phyloP scores from a whole-genome alignment of 2,329 filamentous ascomycete species.

The Sclerotinia borealis region DNA sequence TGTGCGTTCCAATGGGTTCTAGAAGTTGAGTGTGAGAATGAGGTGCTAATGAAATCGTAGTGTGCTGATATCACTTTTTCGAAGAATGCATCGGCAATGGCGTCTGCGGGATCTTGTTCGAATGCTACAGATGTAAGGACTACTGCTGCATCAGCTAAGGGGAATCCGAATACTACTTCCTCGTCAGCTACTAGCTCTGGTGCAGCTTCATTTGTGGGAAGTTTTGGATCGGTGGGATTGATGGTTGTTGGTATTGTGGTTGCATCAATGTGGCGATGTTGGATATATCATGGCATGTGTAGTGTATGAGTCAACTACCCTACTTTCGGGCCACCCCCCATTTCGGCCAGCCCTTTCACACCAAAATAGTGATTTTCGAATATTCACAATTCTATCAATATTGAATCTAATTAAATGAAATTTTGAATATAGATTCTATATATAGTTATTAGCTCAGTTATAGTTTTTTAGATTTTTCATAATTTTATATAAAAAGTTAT shows the following conservation, averaged over 20 bases:
- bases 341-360: no score
- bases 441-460: no score
- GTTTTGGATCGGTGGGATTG: neutral
- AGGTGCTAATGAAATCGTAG: neutral
- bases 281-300: neutral
- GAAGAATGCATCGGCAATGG: slow-evolving; percentile 40
- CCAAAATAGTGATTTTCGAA: no score
- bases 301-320: no score
- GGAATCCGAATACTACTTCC: slow-evolving; percentile 14
- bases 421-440: no score
- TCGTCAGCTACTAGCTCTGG: neutral
- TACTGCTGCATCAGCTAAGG: slow-evolving; percentile 16
- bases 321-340: no score
- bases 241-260: neutral
- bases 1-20: slow-evolving; percentile 11
- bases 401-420: no score
- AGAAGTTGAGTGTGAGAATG: neutral
- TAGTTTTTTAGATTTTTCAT: no score
- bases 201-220: neutral
- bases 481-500: no score
- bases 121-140: slow-evolving; percentile 47
- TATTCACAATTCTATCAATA: no score
- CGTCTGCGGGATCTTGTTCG: slow-evolving; percentile 50
- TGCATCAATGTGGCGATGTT: neutral
- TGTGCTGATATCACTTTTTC: slow-evolving; percentile 71